A percentile compares a stretch with the other conserved stretches of the same genome.
Conservation (phyloP, 1,139 yeast species). For the Arxiozyma bovina region DNA sequence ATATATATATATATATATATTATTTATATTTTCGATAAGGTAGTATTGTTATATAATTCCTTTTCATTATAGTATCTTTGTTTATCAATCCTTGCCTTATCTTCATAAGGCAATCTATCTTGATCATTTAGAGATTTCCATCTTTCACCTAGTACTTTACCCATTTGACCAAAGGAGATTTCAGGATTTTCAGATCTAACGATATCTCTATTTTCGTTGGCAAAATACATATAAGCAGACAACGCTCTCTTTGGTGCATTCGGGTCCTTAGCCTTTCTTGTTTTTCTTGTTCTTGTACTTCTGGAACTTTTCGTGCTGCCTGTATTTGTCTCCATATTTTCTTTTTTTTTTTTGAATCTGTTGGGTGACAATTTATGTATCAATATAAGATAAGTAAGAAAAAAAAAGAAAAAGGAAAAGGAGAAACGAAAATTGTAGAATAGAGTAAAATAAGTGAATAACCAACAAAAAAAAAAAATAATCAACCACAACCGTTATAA, state of each 20-base stretch:
- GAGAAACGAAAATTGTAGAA: too few species aligned
- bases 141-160: constrained; percentile 85
- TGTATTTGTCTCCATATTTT: too few species aligned
- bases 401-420: too few species aligned
- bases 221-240: constrained; percentile 98
- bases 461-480: too few species aligned
- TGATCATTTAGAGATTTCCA: constrained; percentile 85
- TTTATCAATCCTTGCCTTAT: constrained; percentile 90
- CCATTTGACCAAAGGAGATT: constrained; percentile 85
- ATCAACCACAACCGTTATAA: too few species aligned
- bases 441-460: too few species aligned
- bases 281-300: constrained; percentile 32
- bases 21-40: not conserved
- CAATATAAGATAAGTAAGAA: too few species aligned
- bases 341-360: too few species aligned
- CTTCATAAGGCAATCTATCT: constrained; percentile 82
- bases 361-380: too few species aligned
- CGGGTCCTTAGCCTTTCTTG: constrained; percentile 56
- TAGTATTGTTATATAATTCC: constrained; percentile 65
- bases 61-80: constrained; percentile 95
- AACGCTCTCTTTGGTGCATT: constrained; percentile 98
- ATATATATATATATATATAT: not conserved
- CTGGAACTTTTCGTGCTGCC: constrained; percentile 15
- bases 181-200: constrained; percentile 95
- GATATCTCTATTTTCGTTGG: constrained; percentile 91